phyloP scores from a whole-genome alignment of 2,329 filamentous ascomycete genomes.

The Colletotrichum caudatum region DNA sequence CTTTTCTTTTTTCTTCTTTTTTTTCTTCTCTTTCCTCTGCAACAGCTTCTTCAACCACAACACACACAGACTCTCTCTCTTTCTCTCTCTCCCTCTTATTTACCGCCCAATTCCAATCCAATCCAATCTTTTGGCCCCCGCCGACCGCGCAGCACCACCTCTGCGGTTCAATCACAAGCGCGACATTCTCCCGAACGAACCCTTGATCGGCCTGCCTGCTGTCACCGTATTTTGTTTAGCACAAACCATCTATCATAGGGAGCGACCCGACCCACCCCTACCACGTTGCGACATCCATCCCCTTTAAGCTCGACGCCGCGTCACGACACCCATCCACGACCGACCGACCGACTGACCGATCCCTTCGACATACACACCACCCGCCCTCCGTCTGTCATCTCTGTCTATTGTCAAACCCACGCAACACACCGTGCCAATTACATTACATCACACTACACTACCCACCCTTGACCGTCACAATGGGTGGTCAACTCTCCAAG shows the following conservation, averaged over 20 bases:
- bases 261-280: slow-evolving; percentile 20
- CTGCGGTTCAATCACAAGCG: slow-evolving; percentile 15
- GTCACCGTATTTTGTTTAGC: background rate
- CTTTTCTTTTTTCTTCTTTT: background rate
- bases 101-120: background rate
- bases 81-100: background rate
- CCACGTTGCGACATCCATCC: slow-evolving; percentile 26
- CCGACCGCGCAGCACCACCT: slow-evolving; percentile 10
- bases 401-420: background rate
- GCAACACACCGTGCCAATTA: slow-evolving; percentile 17
- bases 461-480: slow-evolving; percentile 59
- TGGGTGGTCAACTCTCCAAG: slow-evolving; percentile 95
- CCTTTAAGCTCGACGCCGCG: slow-evolving; percentile 21
- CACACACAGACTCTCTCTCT: slow-evolving; percentile 17
- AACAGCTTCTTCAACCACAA: slow-evolving; percentile 23
- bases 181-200: slow-evolving; percentile 9
- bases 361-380: background rate
- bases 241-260: background rate
- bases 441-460: too few relatives aligned
- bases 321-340: slow-evolving; percentile 11
- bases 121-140: background rate
- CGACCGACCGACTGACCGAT: background rate
- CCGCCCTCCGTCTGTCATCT: too few relatives aligned
- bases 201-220: background rate
- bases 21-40: background rate